These are phyloP conservation scores for Loxodes magnus DNA, from an alignment of 73 alveolate species.

Conservation along the genomic window DNA sequence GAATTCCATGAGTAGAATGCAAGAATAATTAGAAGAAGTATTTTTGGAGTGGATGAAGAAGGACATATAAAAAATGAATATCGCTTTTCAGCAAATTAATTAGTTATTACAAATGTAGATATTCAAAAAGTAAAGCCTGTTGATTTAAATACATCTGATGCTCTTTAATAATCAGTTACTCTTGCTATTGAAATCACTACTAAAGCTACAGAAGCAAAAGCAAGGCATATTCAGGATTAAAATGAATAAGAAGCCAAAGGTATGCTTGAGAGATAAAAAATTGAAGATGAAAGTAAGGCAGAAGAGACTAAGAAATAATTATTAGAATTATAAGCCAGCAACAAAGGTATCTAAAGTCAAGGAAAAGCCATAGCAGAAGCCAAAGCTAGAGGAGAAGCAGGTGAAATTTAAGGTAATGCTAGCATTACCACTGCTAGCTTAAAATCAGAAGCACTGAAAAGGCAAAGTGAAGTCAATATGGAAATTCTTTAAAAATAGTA, in stretches of 20 bases:
- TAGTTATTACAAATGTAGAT: slow-evolving; percentile 59
- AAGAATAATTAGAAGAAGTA: slow-evolving; percentile 48
- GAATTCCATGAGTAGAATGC: slow-evolving; percentile 65
- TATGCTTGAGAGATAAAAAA: slow-evolving; percentile 48
- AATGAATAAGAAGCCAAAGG: slow-evolving; percentile 69
- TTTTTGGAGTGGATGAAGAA: slow-evolving; percentile 57
- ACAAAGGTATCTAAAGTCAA: slow-evolving; percentile 18
- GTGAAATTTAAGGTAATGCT: slow-evolving; percentile 53
- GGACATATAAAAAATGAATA: slow-evolving; percentile 47
- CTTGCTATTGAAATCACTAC: slow-evolving; percentile 85
- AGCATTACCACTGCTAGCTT: slow-evolving; percentile 44
- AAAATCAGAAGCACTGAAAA: slow-evolving; percentile 38
- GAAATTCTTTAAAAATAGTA: slow-evolving; percentile 21
- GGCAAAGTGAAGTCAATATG: slow-evolving; percentile 38
- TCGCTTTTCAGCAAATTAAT: slow-evolving; percentile 26
- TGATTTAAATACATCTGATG: slow-evolving; percentile 52
- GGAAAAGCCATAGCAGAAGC: slow-evolving; percentile 77
- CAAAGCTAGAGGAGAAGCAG: slow-evolving; percentile 47
- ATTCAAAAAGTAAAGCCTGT: slow-evolving; percentile 73
- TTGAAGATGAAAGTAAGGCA: slow-evolving; percentile 59
- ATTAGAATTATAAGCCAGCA: slow-evolving; percentile 15
- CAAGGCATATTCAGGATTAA: slow-evolving; percentile 59
- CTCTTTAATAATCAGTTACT: slow-evolving; percentile 61
- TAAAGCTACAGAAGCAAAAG: slow-evolving; percentile 63
- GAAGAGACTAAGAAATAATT: slow-evolving; percentile 32